A percentile compares a stretch with the other conserved stretches of the same genome.
Evolutionary conservation across 2,329 filamentous ascomycete species (phyloP).

Genomic region (Venturia oleaginea): DNA sequence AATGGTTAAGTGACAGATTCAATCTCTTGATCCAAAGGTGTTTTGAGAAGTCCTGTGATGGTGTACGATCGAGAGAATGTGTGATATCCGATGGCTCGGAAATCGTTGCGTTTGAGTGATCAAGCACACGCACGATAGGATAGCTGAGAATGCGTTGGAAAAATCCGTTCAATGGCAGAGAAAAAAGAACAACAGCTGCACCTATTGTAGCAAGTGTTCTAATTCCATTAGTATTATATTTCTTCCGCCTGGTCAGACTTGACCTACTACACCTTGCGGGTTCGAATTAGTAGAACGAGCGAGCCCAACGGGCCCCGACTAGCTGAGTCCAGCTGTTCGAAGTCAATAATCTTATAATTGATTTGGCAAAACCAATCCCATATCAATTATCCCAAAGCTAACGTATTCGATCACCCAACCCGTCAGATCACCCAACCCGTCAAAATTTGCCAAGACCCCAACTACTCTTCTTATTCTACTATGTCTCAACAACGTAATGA

Average conservation of each 20-base stretch:
- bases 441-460: too few species aligned
- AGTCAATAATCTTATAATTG: slow-evolving; percentile 12
- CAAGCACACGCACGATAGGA: background rate
- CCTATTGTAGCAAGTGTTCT: slow-evolving; percentile 12
- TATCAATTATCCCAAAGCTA: slow-evolving; percentile 27
- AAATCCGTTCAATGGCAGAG: slow-evolving; percentile 11
- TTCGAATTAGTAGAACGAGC: slow-evolving; percentile 1
- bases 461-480: too few species aligned
- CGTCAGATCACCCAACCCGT: too few species aligned
- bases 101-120: background rate
- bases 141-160: slow-evolving; percentile 14
- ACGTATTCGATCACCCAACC: too few species aligned
- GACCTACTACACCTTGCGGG: slow-evolving; percentile 7
- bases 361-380: slow-evolving; percentile 23
- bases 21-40: background rate
- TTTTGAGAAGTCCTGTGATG: background rate
- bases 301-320: slow-evolving; percentile 12
- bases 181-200: slow-evolving; percentile 13
- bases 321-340: slow-evolving; percentile 9
- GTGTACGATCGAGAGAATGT: background rate
- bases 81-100: slow-evolving; percentile 3
- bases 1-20: background rate
- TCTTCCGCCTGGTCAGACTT: background rate
- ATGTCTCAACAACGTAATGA: too few species aligned
- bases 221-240: background rate